Conservation (phyloP, 768 basidiomycete species). For the Suillus variegatus region DNA sequence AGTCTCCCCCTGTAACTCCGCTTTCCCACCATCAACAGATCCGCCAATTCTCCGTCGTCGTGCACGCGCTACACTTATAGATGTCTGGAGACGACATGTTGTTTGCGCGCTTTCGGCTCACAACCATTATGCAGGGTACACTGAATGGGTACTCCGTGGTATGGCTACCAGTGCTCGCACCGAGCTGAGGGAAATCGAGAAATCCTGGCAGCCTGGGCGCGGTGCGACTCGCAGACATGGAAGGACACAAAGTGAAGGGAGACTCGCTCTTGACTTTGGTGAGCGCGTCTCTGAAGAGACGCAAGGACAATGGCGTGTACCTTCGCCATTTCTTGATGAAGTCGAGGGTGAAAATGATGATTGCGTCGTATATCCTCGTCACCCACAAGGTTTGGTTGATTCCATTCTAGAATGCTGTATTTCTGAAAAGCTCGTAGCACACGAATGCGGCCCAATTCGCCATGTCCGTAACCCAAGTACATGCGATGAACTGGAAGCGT, state of each 20-base stretch:
- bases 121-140: constrained; percentile 33
- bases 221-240: constrained; percentile 45
- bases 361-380: constrained; percentile 31
- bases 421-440: constrained; percentile 17
- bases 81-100: constrained; percentile 64
- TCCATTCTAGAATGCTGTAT: background rate
- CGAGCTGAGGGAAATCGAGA: constrained; percentile 20
- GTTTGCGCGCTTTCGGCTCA: constrained; percentile 49
- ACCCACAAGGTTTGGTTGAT: constrained; percentile 19
- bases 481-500: constrained; percentile 20
- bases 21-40: constrained; percentile 15
- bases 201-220: constrained; percentile 13
- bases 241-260: constrained; percentile 44
- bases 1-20: constrained; percentile 21
- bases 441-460: constrained; percentile 32
- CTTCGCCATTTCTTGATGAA: constrained; percentile 20
- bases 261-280: constrained; percentile 40
- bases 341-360: constrained; percentile 19
- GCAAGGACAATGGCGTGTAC: constrained; percentile 26
- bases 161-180: constrained; percentile 19
- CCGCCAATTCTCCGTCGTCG: constrained; percentile 53
- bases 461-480: constrained; percentile 10
- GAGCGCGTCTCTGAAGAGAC: constrained; percentile 26
- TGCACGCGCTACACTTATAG: constrained; percentile 68
- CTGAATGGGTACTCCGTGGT: constrained; percentile 33